A percentile compares a stretch with the other conserved stretches of the same genome.
Evolutionary conservation across 768 basidiomycete species (phyloP).

Genomic region (Pisolithus orientalis): DNA sequence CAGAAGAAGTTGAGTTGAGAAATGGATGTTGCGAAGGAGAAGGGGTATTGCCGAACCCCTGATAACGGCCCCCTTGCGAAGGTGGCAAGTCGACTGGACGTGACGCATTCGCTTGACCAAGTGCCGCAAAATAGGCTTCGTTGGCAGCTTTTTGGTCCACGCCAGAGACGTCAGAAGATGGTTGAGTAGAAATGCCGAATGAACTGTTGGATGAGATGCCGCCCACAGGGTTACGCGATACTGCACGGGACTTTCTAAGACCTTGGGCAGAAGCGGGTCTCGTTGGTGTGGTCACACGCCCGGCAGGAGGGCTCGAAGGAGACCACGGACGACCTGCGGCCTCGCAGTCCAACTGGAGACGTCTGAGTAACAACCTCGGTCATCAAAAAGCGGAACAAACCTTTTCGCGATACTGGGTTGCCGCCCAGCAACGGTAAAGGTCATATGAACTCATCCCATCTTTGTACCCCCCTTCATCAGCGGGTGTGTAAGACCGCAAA

Average conservation of each 20-base stretch:
- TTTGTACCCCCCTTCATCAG: constrained; percentile 64
- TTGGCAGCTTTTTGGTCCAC: constrained; percentile 71
- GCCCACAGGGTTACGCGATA: constrained; percentile 46
- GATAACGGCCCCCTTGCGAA: constrained; percentile 89
- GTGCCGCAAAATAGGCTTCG: constrained; percentile 77
- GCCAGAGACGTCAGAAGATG: constrained; percentile 36
- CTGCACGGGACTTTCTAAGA: constrained; percentile 81
- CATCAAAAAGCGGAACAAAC: constrained; percentile 30
- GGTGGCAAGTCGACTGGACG: constrained; percentile 81
- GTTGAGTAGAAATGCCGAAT: constrained; percentile 37
- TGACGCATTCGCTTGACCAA: constrained; percentile 76
- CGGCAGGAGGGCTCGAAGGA: constrained; percentile 62
- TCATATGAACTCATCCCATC: constrained; percentile 58
- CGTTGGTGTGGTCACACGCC: constrained; percentile 40
- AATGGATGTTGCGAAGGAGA: constrained; percentile 54
- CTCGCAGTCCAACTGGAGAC: constrained; percentile 66
- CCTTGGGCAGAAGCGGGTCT: constrained; percentile 73
- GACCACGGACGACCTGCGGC: constrained; percentile 76
- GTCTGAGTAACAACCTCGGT: constrained; percentile 10
- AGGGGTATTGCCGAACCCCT: constrained; percentile 82
- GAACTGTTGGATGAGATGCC: constrained; percentile 51
- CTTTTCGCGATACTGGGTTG: constrained; percentile 92
- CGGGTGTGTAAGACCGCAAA: constrained; percentile 60
- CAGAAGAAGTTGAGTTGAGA: constrained; percentile 67
- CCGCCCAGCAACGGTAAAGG: constrained; percentile 92